Evolutionary conservation across 768 basidiomycete species (phyloP), one percentile per base, ranked within the genome.

Genomic region (Kwoniella dendrophila): DNA sequence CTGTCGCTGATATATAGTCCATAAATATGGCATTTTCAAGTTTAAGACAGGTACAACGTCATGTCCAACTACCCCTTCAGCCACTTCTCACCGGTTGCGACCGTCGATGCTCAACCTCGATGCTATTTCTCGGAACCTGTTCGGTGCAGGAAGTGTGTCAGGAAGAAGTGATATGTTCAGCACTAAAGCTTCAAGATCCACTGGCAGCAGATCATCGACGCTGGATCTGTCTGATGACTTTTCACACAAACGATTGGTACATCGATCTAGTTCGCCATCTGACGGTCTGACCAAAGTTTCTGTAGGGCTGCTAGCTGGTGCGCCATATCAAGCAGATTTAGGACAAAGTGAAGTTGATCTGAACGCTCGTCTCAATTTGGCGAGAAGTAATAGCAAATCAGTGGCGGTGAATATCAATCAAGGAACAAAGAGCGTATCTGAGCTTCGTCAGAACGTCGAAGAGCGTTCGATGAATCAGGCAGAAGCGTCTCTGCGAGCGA

Each of bases 51-150:
- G 87, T 32, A 85, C 84, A 55, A 87, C 82, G 43, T 87, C 93
- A 24, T 80, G 84, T n/a, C 93, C 94, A 4, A 85, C 87, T 1
- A 97, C 93, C 0, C 94, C 93, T 3, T 90, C 90, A 0, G 84
- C 86, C 0, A 45, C 56, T 12, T 85, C 83, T 47, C 85, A 87
- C n/a, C 87, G 89, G 38, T 83, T 85, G 18, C 82, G 85, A 64
- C 89, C 87, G 1, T 86, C 88, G n/a, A 90, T 92, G 52, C 92
- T 95, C 74, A 87, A 90, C 33, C 83, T 97, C 54, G 93, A 97
- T 72, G 88, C 86, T 20, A 88, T 97, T 68, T 92, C 91, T 20
- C 85, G 91, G 44, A 93, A 92, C 78, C 83, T 97, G 29, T 94
- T 96, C 80, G 89, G 87, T 8, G 81, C 86, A 8, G 68, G 72